Evolutionary conservation across 805 yeast genomes (phyloP).

Genomic region (Kodamaea laetipori): DNA sequence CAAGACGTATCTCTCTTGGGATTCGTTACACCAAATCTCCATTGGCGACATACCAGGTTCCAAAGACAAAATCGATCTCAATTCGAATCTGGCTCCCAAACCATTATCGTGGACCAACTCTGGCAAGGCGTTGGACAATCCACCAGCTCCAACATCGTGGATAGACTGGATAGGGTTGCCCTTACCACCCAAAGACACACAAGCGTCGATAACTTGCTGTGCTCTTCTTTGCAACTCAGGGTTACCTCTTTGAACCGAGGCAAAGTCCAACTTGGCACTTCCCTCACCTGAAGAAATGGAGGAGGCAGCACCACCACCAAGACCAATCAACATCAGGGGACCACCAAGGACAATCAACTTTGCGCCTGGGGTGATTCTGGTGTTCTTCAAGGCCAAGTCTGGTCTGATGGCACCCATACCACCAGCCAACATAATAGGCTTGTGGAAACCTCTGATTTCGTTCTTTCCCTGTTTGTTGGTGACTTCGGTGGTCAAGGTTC

Average conservation of each 20-base stretch:
- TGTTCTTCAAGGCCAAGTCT: conserved; percentile 82
- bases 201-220: conserved; percentile 94
- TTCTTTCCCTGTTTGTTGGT: conserved; percentile 58
- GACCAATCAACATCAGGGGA: conserved; percentile 94
- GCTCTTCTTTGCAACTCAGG: conserved; percentile 99
- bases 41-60: conserved; percentile 99
- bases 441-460: conserved; percentile 94
- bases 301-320: conserved; percentile 99
- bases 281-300: conserved; percentile 96
- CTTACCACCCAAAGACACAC: conserved; percentile 74
- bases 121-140: conserved; percentile 94
- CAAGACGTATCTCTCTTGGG: conserved; percentile 95
- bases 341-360: conserved; percentile 94
- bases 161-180: conserved; percentile 83
- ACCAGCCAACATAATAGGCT: conserved; percentile 99
- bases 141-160: conserved; percentile 99
- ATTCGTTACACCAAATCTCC: conserved; percentile 99
- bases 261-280: conserved; percentile 94
- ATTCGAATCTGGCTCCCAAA: conserved; percentile 89
- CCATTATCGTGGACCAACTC: conserved; percentile 97
- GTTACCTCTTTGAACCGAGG: conserved; percentile 98
- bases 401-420: conserved; percentile 98
- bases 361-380: conserved; percentile 88
- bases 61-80: conserved; percentile 83
- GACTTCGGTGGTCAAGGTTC: conserved; percentile 87